Conservation (phyloP, 306 rosid species). For the Inga leiocalycina region DNA sequence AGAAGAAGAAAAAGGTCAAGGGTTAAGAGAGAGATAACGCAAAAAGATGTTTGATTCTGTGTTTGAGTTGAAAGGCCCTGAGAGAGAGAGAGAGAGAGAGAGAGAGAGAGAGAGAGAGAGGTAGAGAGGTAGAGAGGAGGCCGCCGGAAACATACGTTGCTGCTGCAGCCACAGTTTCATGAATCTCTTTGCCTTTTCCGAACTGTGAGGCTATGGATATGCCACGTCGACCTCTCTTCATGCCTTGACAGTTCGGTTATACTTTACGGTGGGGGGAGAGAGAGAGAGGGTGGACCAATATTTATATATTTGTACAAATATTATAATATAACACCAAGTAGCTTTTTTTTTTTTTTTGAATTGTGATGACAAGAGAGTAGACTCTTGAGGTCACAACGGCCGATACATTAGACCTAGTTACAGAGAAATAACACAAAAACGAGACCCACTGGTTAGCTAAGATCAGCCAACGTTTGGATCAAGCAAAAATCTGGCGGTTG, state of each 20-base stretch:
- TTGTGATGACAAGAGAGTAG: too few species aligned
- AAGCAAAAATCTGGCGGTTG: too few species aligned
- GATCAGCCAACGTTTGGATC: too few species aligned
- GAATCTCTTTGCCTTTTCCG: slow-evolving; percentile 21
- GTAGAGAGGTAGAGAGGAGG: slow-evolving; percentile 1
- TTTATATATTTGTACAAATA: too few species aligned
- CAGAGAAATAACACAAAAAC: too few species aligned
- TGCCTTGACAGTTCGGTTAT: background rate
- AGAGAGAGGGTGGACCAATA: too few species aligned
- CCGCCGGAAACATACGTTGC: background rate
- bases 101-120: background rate
- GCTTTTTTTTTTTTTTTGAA: too few species aligned
- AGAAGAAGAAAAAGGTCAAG: background rate
- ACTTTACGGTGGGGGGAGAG: too few species aligned
- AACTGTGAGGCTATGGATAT: slow-evolving; percentile 42
- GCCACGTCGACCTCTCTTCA: slow-evolving; percentile 57
- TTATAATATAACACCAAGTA: too few species aligned
- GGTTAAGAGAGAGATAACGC: background rate
- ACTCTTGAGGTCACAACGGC: too few species aligned
- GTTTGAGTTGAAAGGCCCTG: background rate
- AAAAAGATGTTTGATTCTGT: background rate
- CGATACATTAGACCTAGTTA: too few species aligned
- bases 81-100: background rate
- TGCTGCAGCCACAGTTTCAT: slow-evolving; percentile 26
- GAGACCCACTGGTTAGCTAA: too few species aligned